Evolutionary conservation across 2,329 filamentous ascomycete species (phyloP), one percentile per base, ranked within the genome.

Genomic region (Fusarium udum): DNA sequence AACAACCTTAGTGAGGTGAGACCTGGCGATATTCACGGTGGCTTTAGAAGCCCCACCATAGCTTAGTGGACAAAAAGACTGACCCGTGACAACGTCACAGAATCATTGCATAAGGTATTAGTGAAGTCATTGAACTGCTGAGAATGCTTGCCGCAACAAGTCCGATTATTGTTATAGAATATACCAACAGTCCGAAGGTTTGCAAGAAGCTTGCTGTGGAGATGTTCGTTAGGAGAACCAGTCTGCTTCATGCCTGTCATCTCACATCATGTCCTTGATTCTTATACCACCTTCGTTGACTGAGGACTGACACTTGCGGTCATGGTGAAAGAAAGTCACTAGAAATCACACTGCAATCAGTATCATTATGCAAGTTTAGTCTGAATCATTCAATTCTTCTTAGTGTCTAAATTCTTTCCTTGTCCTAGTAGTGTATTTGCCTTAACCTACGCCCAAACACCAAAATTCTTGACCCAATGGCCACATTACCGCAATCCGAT

Each of bases 11-110:
- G n/a, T 43, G 45, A 71, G 56, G 56, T 67, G 61, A 65, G 49
- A 65, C 53, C 31, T 60, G 52, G 34, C 48, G 32, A 71, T 67
- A 40, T 45, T 65, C 49, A 59, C 20, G 31, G 69, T 65, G 46
- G 46, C 56, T 58, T 18, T 14, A 32, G 43, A 28, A 46, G 66
- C 46, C 66, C 66, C 66, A 69, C 52, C 36, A 46, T 28, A 52
- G 32, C 49, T 52, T 42, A n/a, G 40, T 24, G 31, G 24, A 24
- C 26, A 39, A 53, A 49, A 40, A 24, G 9, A 32, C 20, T 64
- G 39, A 3, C 28, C 22, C 57, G 34, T 45, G 57, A 58, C 39
- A 58, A 37, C 24, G 11, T 55, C 18, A 14, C 31, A 10, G 42
- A 22, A 15, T 24, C 28, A 31, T 42, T 6, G n/a, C 22, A 22